Conservation (phyloP, 208 protist species). For the Herpetomonas tarakana region DNA sequence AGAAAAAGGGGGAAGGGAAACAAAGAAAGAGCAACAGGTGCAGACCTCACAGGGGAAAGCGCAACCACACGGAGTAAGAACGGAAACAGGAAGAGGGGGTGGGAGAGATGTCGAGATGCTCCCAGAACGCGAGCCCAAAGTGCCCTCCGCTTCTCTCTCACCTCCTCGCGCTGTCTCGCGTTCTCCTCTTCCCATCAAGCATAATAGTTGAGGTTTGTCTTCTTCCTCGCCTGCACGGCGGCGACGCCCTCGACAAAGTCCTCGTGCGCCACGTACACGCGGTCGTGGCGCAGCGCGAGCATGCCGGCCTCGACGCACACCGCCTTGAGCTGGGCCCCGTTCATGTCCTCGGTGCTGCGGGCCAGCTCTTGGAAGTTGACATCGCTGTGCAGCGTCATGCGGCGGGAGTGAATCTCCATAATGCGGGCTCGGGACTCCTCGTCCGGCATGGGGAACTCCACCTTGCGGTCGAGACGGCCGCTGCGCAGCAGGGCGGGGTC, state of each 20-base stretch:
- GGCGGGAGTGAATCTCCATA: slow-evolving; percentile 99
- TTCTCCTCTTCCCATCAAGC: no score
- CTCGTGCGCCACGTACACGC: slow-evolving; percentile 93
- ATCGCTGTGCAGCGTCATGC: slow-evolving; percentile 96
- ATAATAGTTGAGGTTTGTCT: slow-evolving; percentile 99
- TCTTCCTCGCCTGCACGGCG: slow-evolving; percentile 99
- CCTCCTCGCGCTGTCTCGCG: no score
- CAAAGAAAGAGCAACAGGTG: no score
- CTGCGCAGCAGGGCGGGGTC: slow-evolving; percentile 99
- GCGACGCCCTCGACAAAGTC: slow-evolving; percentile 99
- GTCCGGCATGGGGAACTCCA: slow-evolving; percentile 99
- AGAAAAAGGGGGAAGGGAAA: no score
- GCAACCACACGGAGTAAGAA: no score
- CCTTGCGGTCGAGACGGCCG: slow-evolving; percentile 99
- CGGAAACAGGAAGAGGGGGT: no score
- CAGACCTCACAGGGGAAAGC: no score
- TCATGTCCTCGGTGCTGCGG: slow-evolving; percentile 99
- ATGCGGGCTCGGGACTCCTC: slow-evolving; percentile 98
- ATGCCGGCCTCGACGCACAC: slow-evolving; percentile 99
- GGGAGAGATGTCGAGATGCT: no score
- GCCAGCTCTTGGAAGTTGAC: slow-evolving; percentile 99
- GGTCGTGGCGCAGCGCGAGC: slow-evolving; percentile 97
- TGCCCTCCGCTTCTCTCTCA: no score
- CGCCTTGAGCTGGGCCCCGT: slow-evolving; percentile 99
- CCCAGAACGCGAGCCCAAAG: no score